These are phyloP conservation scores for Candida dendrica DNA, from an alignment of 805 yeast species.

Conservation along the genomic window DNA sequence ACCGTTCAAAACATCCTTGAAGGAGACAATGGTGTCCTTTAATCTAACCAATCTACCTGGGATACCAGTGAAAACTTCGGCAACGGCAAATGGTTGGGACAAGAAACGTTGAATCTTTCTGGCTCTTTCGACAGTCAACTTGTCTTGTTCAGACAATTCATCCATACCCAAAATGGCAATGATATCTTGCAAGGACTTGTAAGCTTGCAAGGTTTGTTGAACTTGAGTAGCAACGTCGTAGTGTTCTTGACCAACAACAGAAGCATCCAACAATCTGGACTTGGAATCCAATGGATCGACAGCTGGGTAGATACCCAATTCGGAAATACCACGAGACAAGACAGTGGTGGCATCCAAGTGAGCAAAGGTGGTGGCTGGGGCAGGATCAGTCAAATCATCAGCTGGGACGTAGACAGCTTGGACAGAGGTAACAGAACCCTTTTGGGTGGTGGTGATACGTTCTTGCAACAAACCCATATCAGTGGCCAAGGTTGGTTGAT, in stretches of 20 bases:
- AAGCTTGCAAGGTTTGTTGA: conserved; percentile 98
- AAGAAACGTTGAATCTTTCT: conserved; percentile 99
- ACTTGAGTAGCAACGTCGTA: conserved; percentile 91
- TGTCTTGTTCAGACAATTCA: conserved; percentile 97
- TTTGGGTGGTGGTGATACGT: conserved; percentile 98
- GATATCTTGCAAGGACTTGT: conserved; percentile 99
- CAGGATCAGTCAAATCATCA: conserved; percentile 99
- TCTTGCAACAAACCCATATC: conserved; percentile 99
- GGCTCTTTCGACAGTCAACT: conserved; percentile 99
- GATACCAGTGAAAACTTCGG: conserved; percentile 99
- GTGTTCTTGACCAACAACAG: conserved; percentile 98
- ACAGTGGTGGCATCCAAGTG: conserved; percentile 99
- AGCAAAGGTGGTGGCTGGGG: conserved; percentile 99
- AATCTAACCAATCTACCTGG: conserved; percentile 96
- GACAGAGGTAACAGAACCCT: conserved; percentile 99
- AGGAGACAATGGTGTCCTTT: conserved; percentile 89
- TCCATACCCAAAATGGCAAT: conserved; percentile 99
- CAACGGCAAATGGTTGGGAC: conserved; percentile 99
- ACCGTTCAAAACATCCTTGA: conserved; percentile 96
- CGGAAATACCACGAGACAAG: conserved; percentile 98
- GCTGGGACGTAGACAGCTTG: conserved; percentile 99
- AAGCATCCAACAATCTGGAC: conserved; percentile 94
- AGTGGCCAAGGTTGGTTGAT: conserved; percentile 99
- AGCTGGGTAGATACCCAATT: conserved; percentile 99
- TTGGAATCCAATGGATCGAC: conserved; percentile 99